Conservation (phyloP, 208 protist genomes). For the Trypanosoma scelopori region DNA sequence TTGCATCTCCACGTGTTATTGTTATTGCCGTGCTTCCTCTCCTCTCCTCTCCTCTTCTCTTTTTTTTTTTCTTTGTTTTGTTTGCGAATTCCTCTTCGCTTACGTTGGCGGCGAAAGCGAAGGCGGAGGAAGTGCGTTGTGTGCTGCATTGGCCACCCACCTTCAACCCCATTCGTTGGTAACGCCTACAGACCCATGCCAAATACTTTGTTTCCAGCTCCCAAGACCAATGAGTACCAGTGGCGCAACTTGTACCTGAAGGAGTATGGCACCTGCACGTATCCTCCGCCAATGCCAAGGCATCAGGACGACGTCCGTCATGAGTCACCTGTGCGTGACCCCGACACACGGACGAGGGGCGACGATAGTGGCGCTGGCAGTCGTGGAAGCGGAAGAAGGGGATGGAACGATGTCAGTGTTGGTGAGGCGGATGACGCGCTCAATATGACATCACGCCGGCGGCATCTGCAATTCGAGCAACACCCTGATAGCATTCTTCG, state of each 20-base stretch:
- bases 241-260: conserved; percentile 83
- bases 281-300: conserved; percentile 68
- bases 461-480: not conserved
- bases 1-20: too few species aligned
- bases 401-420: too few species aligned
- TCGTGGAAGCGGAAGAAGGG: conserved; percentile 4
- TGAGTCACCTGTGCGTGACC: not conserved
- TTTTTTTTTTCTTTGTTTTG: too few species aligned
- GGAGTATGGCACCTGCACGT: conserved; percentile 69
- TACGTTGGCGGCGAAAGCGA: too few species aligned
- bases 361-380: conserved; percentile 14
- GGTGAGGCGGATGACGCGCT: conserved; percentile 9
- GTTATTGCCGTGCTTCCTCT: too few species aligned
- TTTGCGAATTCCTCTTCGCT: too few species aligned
- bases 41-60: too few species aligned
- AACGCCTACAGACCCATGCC: conserved; percentile 3
- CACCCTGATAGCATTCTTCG: not conserved
- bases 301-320: conserved; percentile 25
- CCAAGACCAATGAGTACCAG: conserved; percentile 77
- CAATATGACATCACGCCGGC: not conserved
- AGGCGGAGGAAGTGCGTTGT: too few species aligned
- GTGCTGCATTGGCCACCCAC: too few species aligned
- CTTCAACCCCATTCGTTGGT: too few species aligned
- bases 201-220: conserved; percentile 29
- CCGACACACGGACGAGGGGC: not conserved